Conservation (phyloP, 805 yeast species). For the Priceomyces castillae region DNA sequence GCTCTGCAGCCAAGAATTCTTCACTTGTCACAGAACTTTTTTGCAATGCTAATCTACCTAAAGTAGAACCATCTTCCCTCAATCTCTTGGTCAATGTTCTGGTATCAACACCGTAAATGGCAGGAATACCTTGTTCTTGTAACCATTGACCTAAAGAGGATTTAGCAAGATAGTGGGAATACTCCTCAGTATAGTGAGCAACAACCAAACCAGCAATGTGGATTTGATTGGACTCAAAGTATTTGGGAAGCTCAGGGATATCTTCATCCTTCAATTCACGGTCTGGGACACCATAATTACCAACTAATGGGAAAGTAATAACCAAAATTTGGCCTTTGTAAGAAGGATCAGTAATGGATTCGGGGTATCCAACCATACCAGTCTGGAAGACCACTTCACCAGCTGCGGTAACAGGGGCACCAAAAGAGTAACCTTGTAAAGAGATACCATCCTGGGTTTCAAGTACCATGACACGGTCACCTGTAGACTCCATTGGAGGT, state of each 20-base stretch:
- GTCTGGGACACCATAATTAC: constrained; percentile 99
- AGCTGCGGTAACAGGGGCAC: constrained; percentile 83
- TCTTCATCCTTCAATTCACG: constrained; percentile 62
- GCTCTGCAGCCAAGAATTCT: constrained; percentile 23
- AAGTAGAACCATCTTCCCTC: constrained; percentile 88
- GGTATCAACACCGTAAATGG: constrained; percentile 96
- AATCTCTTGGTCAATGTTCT: constrained; percentile 90
- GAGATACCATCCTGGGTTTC: constrained; percentile 85
- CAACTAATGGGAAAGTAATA: constrained; percentile 93
- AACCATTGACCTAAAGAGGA: constrained; percentile 95
- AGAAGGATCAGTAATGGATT: constrained; percentile 96
- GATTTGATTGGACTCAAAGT: constrained; percentile 88
- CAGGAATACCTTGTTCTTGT: constrained; percentile 87
- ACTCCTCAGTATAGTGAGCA: constrained; percentile 95
- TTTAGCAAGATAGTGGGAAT: constrained; percentile 88
- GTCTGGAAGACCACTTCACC: constrained; percentile 99
- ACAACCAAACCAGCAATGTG: constrained; percentile 97
- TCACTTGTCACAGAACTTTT: constrained; percentile 31
- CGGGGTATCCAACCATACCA: constrained; percentile 99
- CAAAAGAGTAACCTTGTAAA: constrained; percentile 94
- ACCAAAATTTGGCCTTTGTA: constrained; percentile 97
- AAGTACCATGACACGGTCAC: constrained; percentile 80
- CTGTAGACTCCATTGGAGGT: constrained; percentile 83
- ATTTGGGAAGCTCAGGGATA: constrained; percentile 75
- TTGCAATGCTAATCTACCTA: constrained; percentile 81